Evolutionary conservation across 306 rosid species (phyloP), one percentile per base, ranked within the genome.

Genomic region (Sechiopsis laciniata): DNA sequence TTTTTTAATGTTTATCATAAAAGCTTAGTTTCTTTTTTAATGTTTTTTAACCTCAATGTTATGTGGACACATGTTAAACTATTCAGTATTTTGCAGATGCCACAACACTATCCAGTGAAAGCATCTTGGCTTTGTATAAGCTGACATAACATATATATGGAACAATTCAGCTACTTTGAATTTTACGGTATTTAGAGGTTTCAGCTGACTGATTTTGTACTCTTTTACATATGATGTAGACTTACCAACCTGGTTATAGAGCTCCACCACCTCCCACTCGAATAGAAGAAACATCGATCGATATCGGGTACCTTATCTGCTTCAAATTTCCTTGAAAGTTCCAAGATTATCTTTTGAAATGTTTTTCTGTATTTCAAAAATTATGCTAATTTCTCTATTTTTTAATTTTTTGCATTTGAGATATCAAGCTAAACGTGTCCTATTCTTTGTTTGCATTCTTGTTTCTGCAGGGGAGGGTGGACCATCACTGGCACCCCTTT

Each of bases 401-500:
- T 64, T 48, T 37, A 2, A 1, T 26, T 26, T 26, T 26, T 35
- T 37, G 16, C 71, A 37, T 64, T 11, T 11, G 17, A 46, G 72
- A 10, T 45, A 12, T 46, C 13, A 57, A 71, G 77, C 17, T 78
- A 72, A 59, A 76, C 56, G 17, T 35, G 19, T 65, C 52, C 62
- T 59, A 61, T 58, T 53, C 72, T 53, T 59, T 62, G 45, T 71
- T 56, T 77, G 54, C 78, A 46, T 65, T 32, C 68, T 37, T 64
- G 50, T 40, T 45, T 79, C 75, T 79, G 35, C 84, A 89, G 96
- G 55, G 97, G 97, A 75, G 97, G 97, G 78, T 95, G 99, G 99
- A 89, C 99, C 60, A 85, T 95, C 71, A 88, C 99, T 78, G 97
- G 97, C 55, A 82, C 97, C 13, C 99, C 99, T 61, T 87, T 95